Base-by-base conservation (phyloP, 1,284 basidiomycete species). In the Flammula alnicola region DNA sequence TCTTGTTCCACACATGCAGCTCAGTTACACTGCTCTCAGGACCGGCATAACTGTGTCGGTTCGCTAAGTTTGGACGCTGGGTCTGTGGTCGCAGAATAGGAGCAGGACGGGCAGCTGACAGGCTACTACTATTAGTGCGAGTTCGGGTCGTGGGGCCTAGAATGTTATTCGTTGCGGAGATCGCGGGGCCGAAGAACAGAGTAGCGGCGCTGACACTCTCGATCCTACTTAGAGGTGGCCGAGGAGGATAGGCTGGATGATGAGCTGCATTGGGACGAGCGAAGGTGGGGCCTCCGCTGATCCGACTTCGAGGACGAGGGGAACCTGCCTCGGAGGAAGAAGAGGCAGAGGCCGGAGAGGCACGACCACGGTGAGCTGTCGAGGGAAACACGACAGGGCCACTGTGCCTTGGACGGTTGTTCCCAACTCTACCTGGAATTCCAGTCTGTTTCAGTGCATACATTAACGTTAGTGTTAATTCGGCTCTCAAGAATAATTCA, bases 161-260 rank as follows among this genome's bases (percentile, higher is more conserved):
- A 30, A 35, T 54, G 48, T 31, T 41, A 38, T 49, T 42, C 1
- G 55, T 25, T 20, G 57, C 54, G 29, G 76, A 71, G 49, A 88
- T 86, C 23, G 79, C 59, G 5, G 87, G 86, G 1, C 86, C 86
- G 57, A 90, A 90, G 65, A 91, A 90, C 5, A 87, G 64, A 0
- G 86, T 85, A 3, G 84, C 86, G 2, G 85, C 83, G 40, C 74
- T 71, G 25, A 62, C 56, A 52, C 67, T 74, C 43, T 76, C 73
- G 31, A 71, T 64, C 36, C 73, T 73, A 49, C 56, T 72, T 22
- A 76, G 62, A 1, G 59, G 63, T 14, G 63, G 56, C 43, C 61
- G 64, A 25, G 61, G 50, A 37, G 57, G 52, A 37, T 63, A 52
- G 20, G 44, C 26, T 56, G 57, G 45, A 37, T 44, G 48, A 51